phyloP scores from a whole-genome alignment of 2,329 filamentous ascomycete genomes.

The Penicillium sp. region DNA sequence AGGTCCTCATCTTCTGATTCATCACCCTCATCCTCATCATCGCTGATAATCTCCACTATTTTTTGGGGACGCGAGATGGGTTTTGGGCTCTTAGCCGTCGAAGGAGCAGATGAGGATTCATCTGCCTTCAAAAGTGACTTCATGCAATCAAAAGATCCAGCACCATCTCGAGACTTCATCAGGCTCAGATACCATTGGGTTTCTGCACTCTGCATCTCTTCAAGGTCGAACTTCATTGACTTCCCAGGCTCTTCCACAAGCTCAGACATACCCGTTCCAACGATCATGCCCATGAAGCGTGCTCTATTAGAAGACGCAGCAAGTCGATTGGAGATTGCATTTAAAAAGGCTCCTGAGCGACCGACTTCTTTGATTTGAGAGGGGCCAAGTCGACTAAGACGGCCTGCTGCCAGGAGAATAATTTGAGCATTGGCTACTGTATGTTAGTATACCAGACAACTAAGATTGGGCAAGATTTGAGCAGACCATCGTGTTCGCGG shows the following conservation, averaged over 20 bases:
- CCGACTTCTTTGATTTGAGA: constrained; percentile 68
- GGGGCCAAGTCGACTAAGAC: constrained; percentile 66
- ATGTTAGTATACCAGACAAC: constrained; percentile 20
- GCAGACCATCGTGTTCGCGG: constrained; percentile 75
- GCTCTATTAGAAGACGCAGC: constrained; percentile 72
- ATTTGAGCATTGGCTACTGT: constrained; percentile 74
- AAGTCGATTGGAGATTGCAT: constrained; percentile 80
- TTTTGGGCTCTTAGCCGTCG: constrained; percentile 6
- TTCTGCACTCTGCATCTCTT: constrained; percentile 73
- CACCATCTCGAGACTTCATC: constrained; percentile 60
- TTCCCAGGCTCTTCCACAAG: constrained; percentile 68
- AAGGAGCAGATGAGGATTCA: constrained; percentile 16
- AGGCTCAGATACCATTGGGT: constrained; percentile 73
- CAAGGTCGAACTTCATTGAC: constrained; percentile 78
- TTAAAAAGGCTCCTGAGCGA: constrained; percentile 72
- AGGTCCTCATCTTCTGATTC: constrained; percentile 66
- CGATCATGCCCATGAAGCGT: constrained; percentile 82
- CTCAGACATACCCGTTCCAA: constrained; percentile 71
- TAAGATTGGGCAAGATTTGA: background rate
- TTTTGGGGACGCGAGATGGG: constrained; percentile 10
- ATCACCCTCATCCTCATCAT: constrained; percentile 48
- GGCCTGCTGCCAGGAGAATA: constrained; percentile 74
- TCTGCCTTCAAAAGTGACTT: constrained; percentile 21
- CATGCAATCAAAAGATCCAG: constrained; percentile 61
- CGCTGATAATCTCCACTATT: constrained; percentile 63